Conservation (phyloP, 2,329 filamentous ascomycete species). For the Colletotrichum sp. region DNA sequence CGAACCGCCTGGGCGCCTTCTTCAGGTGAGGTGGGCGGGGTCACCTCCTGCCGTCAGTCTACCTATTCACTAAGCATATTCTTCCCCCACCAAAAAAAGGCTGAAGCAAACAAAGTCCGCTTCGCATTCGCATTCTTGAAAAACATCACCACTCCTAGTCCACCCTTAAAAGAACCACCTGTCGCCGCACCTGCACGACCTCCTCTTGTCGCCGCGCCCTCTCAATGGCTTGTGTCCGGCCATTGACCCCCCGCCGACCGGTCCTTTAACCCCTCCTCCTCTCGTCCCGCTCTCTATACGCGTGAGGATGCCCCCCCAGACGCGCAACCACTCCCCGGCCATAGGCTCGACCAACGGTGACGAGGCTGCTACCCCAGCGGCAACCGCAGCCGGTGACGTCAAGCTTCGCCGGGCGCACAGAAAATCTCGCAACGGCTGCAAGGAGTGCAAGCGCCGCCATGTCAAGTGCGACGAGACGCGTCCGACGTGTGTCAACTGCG, state of each 20-base stretch:
- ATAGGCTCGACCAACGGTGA: slow-evolving; percentile 5
- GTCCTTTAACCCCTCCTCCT: background rate
- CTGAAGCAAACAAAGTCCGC: background rate
- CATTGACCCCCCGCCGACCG: background rate
- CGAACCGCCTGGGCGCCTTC: background rate
- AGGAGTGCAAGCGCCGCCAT: slow-evolving; percentile 44
- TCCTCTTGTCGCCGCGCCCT: background rate
- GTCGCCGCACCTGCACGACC: background rate
- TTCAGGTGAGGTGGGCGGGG: background rate
- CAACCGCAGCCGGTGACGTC: slow-evolving; percentile 14
- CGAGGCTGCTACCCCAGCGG: slow-evolving; percentile 6
- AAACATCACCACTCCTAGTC: background rate
- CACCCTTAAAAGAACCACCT: background rate
- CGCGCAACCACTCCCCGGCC: slow-evolving; percentile 7
- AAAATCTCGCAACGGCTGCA: slow-evolving; percentile 46
- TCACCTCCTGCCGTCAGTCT: background rate
- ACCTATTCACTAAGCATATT: background rate
- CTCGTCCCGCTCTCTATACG: background rate
- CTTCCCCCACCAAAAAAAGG: background rate
- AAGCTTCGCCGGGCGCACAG: slow-evolving; percentile 41
- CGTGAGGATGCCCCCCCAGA: background rate
- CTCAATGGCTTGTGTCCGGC: background rate
- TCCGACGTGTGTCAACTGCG: slow-evolving; percentile 45
- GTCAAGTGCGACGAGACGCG: slow-evolving; percentile 48
- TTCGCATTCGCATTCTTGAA: background rate